phyloP scores from a whole-genome alignment of 1,284 basidiomycete genomes.

The Anthracocystis walkeri region DNA sequence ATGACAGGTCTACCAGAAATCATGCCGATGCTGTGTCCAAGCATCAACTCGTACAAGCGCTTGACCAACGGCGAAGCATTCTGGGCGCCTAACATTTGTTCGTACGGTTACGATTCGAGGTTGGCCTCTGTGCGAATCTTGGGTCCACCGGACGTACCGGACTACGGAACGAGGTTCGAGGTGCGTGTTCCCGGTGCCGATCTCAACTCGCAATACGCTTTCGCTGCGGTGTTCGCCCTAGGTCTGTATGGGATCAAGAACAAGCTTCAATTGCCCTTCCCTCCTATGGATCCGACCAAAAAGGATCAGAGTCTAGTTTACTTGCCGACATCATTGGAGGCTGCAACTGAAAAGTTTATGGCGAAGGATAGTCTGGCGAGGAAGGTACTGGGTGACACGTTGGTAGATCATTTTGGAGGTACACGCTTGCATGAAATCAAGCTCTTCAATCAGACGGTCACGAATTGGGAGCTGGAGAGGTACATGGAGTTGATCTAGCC shows the following conservation, averaged over 20 bases:
- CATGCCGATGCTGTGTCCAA: constrained; percentile 79
- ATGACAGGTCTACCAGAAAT: constrained; percentile 86
- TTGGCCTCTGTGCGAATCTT: constrained; percentile 90
- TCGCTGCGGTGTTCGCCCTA: constrained; percentile 86
- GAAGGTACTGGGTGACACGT: constrained; percentile 85
- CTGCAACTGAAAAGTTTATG: constrained; percentile 85
- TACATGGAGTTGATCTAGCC: constrained; percentile 52
- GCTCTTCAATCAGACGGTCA: constrained; percentile 87
- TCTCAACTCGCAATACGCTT: constrained; percentile 89
- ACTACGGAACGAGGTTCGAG: constrained; percentile 86
- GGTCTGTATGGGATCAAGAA: constrained; percentile 88
- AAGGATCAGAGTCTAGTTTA: constrained; percentile 61
- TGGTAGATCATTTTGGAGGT: constrained; percentile 92
- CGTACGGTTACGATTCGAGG: constrained; percentile 94
- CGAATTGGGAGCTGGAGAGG: constrained; percentile 87
- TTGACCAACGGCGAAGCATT: constrained; percentile 91
- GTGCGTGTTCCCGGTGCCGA: constrained; percentile 95
- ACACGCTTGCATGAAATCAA: constrained; percentile 89
- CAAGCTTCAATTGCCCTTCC: constrained; percentile 77
- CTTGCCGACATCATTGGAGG: constrained; percentile 79
- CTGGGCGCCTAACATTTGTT: constrained; percentile 90
- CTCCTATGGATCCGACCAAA: constrained; percentile 75
- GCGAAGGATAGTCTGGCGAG: constrained; percentile 81
- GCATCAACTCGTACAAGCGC: constrained; percentile 97
- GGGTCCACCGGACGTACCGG: constrained; percentile 84